Percentiles rank a stretch among this genome's conserved stretches.
These are phyloP conservation scores for Termitomyces sp. DNA, from an alignment of 768 basidiomycete species.

Conservation along the genomic window DNA sequence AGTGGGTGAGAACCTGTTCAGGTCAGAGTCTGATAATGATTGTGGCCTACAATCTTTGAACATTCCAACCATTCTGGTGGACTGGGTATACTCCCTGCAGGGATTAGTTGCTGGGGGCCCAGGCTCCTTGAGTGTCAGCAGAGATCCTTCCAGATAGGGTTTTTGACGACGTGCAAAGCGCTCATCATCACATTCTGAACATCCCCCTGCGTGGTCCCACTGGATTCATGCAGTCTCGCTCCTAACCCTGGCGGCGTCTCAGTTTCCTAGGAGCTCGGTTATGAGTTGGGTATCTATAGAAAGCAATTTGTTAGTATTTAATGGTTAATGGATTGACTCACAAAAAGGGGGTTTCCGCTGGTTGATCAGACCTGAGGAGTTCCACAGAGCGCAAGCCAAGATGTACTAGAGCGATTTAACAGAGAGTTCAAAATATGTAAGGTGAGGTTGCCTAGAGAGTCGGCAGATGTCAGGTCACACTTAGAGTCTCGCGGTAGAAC, in stretches of 20 bases:
- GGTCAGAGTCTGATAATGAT: neutral
- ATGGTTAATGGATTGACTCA: neutral
- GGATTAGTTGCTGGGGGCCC: neutral
- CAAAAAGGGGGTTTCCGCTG: neutral
- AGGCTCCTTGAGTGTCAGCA: neutral
- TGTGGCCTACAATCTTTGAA: neutral
- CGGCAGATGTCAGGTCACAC: no score
- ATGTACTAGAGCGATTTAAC: no score
- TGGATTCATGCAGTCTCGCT: neutral
- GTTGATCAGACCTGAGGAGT: neutral
- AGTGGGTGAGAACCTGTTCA: no score
- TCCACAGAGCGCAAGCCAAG: neutral
- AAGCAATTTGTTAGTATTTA: neutral
- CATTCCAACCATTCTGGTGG: neutral
- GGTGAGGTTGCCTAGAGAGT: no score
- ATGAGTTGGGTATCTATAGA: neutral
- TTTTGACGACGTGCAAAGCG: neutral
- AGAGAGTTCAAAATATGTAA: no score
- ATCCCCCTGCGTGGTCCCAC: neutral
- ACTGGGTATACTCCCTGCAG: neutral
- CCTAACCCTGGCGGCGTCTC: neutral
- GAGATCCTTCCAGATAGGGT: neutral
- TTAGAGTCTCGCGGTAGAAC: no score
- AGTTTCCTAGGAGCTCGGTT: neutral
- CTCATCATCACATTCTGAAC: neutral